Evolutionary conservation across 139 green algal genomes (phyloP).

Genomic region (Chlamydomonas sphaeroides): DNA sequence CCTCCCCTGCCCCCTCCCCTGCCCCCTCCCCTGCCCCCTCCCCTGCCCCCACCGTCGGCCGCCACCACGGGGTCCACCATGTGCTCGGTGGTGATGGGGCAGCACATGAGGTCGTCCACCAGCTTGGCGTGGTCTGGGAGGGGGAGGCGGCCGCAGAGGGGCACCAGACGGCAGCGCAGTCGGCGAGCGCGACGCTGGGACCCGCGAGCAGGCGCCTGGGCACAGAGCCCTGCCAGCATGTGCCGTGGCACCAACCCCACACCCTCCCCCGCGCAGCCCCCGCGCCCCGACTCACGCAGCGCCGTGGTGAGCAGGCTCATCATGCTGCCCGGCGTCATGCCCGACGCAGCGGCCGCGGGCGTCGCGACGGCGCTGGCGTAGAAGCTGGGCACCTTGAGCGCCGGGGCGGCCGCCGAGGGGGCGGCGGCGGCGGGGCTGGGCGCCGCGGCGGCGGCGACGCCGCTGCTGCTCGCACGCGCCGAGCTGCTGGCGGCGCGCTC

Average conservation of each 20-base stretch:
- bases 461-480: neutral
- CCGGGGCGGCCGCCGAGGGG: no score
- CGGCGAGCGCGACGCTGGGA: no score
- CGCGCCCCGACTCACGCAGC: neutral
- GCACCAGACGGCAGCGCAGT: neutral
- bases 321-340: neutral
- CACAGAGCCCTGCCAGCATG: neutral
- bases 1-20: neutral
- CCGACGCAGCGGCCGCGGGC: neutral
- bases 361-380: neutral
- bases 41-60: constrained; percentile 43
- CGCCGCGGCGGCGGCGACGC: neutral
- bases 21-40: neutral
- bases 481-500: neutral
- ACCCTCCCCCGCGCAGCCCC: neutral
- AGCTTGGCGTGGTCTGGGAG: neutral
- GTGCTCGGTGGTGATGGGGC: constrained; percentile 57
- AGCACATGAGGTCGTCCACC: constrained; percentile 40
- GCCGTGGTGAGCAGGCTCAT: neutral
- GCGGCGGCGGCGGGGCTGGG: neutral
- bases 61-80: constrained; percentile 59
- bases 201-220: no score
- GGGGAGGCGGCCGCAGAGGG: neutral
- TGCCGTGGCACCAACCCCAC: neutral
- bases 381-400: constrained; percentile 3